Evolutionary conservation across 768 basidiomycete genomes (phyloP).

Genomic region (Russula sp.): DNA sequence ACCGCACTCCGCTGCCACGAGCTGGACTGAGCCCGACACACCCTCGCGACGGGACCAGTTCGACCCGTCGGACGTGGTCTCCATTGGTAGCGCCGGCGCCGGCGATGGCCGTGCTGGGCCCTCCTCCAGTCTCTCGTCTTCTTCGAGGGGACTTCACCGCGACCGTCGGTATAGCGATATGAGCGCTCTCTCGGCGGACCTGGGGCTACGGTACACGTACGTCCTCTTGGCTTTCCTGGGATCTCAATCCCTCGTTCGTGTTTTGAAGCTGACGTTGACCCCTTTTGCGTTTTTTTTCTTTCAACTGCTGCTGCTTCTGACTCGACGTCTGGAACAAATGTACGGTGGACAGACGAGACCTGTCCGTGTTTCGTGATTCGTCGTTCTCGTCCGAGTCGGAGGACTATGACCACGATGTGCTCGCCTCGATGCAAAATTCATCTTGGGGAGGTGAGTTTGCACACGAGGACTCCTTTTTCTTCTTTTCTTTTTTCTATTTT

Average conservation of each 20-base stretch:
- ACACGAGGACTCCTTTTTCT: neutral
- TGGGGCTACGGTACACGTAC: constrained; percentile 42
- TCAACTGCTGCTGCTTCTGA: no score
- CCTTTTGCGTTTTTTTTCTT: no score
- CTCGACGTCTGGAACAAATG: neutral
- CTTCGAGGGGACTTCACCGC: constrained; percentile 43
- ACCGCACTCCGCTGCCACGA: constrained; percentile 16
- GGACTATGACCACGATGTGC: constrained; percentile 36
- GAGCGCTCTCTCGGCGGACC: constrained; percentile 48
- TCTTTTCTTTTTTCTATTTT: neutral
- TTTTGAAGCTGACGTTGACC: neutral
- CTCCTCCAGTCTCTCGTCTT: constrained; percentile 37
- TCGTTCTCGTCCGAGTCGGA: constrained; percentile 24
- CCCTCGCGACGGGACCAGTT: constrained; percentile 33
- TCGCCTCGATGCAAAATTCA: constrained; percentile 57
- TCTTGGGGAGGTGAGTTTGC: constrained; percentile 57
- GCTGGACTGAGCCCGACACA: constrained; percentile 23
- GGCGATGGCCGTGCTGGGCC: neutral
- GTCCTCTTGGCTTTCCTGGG: constrained; percentile 27
- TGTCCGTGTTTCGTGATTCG: constrained; percentile 23
- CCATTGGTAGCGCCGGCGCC: constrained; percentile 26
- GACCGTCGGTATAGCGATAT: constrained; percentile 52
- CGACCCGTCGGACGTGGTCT: constrained; percentile 34
- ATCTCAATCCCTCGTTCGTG: no score
- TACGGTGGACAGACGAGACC: constrained; percentile 24